Base-by-base conservation (phyloP, 2,329 filamentous ascomycete species). In the Mycosphaerella arachidis region DNA sequence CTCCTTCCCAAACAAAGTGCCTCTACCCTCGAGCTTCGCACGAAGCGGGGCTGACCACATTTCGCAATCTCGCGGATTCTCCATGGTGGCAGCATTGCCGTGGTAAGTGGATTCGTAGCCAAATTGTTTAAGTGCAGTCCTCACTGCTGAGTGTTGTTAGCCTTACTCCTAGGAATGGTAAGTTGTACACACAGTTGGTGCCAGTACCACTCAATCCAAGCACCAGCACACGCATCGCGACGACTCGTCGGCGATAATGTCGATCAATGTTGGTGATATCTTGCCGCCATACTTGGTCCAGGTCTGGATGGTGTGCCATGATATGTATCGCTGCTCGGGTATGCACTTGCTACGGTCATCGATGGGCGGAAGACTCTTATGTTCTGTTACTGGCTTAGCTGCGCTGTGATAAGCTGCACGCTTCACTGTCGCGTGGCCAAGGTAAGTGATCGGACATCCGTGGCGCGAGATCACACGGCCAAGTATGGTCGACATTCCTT, bases 1-100 rank as follows among this genome's bases (percentile, higher is more conserved):
- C 27, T 57, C 37, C 9, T 37, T 48, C 3, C 30, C 48, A 27
- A 54, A 48, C 4, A 52, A 29, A 5, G 29, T 40, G 13, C 37
- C 50, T 20, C 27, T 58, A 30, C 60, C 60, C 18, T 61, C n/a
- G 51, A 58, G 63, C 48, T 66, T 66, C 20, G 59, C 57, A 1
- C 33, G 18, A 6, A 65, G 37, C 4, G 58, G 53, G 20, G 60
- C 56, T 5, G 31, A 54, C 64, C 64, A 66, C 35, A 65, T 50
- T 37, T 65, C 57, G 53, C 52, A 55, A 16, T 65, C 63, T 3
- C 27, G 40, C 9, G 57, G 31, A 45, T 66, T 63, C n/a, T 61
- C 63, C n/a, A 40, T 9, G 1, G 37, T 13, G 6, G 37, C 37
- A 6, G 37, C 16, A 13, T 16, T 6, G 37, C 37, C 37, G 16